Percentiles rank a stretch among this genome's conserved stretches.
Evolutionary conservation across 352 stramenopile species (phyloP).

Genomic region (Pythium aristosporum): DNA sequence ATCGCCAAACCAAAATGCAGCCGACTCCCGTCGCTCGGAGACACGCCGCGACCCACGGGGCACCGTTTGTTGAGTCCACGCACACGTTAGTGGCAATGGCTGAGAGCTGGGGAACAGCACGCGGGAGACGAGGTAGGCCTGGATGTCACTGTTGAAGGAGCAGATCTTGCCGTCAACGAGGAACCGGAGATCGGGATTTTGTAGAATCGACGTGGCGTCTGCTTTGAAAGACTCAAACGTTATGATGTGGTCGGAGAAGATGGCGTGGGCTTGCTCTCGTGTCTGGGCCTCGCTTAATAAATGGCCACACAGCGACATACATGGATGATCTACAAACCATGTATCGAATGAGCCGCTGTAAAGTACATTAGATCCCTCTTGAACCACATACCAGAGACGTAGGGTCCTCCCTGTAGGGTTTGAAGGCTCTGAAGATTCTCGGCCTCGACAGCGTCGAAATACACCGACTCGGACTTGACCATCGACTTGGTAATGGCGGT

Average conservation of each 20-base stretch:
- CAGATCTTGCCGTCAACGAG: constrained; percentile 61
- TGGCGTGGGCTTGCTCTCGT: constrained; percentile 41
- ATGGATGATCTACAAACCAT: constrained; percentile 38
- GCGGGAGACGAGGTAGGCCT: constrained; percentile 60
- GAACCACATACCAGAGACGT: constrained; percentile 18
- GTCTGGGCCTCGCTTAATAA: constrained; percentile 44
- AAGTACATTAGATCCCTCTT: background rate
- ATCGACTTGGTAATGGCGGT: constrained; percentile 67
- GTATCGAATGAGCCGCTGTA: background rate
- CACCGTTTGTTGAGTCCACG: constrained; percentile 8
- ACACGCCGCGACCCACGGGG: background rate
- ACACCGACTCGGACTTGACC: constrained; percentile 70
- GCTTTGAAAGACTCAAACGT: constrained; percentile 61
- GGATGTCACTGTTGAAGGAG: constrained; percentile 53
- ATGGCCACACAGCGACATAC: constrained; percentile 75
- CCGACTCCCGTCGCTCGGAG: constrained; percentile 20
- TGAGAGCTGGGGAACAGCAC: constrained; percentile 69
- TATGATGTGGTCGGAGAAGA: constrained; percentile 72
- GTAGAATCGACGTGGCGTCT: constrained; percentile 40
- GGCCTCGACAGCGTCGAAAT: constrained; percentile 75
- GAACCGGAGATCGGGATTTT: constrained; percentile 57
- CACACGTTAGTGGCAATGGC: constrained; percentile 32
- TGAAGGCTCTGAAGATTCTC: constrained; percentile 24
- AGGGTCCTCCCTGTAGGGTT: background rate
- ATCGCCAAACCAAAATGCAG: constrained; percentile 28